A percentile compares a stretch with the other conserved stretches of the same genome.
Conservation (phyloP, 1,284 basidiomycete species). For the Filobasidium uniguttulatum region DNA sequence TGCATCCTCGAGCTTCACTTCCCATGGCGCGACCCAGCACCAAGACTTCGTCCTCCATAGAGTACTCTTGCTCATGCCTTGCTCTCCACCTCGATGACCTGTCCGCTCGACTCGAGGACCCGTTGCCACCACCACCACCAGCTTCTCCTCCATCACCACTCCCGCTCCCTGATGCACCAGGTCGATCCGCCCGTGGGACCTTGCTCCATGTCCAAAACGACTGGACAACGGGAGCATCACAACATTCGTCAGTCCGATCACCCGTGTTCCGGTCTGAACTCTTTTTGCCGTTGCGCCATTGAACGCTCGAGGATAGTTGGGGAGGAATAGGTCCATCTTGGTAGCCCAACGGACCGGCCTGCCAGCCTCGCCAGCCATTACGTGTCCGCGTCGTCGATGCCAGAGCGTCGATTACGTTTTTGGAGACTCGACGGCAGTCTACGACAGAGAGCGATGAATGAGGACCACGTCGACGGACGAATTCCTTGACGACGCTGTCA, state of each 20-base stretch:
- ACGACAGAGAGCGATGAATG: constrained; percentile 51
- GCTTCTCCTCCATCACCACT: too few relatives aligned
- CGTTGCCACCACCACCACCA: too few relatives aligned
- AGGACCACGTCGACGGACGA: constrained; percentile 46
- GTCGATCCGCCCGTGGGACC: constrained; percentile 34
- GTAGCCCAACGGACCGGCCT: constrained; percentile 39
- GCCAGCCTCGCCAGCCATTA: constrained; percentile 54
- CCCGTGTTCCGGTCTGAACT: constrained; percentile 44
- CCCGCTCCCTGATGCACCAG: too few relatives aligned
- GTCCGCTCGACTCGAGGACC: too few relatives aligned
- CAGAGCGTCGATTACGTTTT: constrained; percentile 45
- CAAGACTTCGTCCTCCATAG: too few relatives aligned
- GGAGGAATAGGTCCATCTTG: too few relatives aligned
- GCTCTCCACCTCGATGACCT: too few relatives aligned
- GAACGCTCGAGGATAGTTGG: too few relatives aligned
- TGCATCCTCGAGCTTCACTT: too few relatives aligned
- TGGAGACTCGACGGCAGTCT: constrained; percentile 59
- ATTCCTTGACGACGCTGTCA: constrained; percentile 50
- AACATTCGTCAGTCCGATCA: constrained; percentile 60
- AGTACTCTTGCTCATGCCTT: too few relatives aligned
- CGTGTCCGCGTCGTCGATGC: constrained; percentile 48
- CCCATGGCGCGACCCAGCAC: too few relatives aligned
- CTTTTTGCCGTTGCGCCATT: constrained; percentile 39
- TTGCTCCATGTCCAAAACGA: constrained; percentile 76
- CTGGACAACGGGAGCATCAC: constrained; percentile 57